Conservation (phyloP, 2,329 filamentous ascomycete species). For the Hawksworthiomyces lignivorus region DNA sequence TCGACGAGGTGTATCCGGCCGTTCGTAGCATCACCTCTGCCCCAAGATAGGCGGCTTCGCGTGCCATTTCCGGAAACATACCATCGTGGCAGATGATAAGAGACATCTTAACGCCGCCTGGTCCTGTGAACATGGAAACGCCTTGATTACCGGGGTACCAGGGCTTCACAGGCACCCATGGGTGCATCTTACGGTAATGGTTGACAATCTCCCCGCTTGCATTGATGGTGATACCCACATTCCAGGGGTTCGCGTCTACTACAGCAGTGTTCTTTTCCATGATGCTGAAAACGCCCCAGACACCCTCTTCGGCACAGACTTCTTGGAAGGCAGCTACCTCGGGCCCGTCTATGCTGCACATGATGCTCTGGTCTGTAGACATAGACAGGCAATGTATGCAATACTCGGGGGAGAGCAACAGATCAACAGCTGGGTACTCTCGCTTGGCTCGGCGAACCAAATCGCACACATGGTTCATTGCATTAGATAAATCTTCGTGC, state of each 20-base stretch:
- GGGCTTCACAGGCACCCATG: slow-evolving; percentile 8
- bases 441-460: slow-evolving; percentile 6
- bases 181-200: slow-evolving; percentile 10
- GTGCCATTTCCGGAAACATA: slow-evolving; percentile 10
- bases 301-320: slow-evolving; percentile 4
- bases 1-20: slow-evolving; percentile 7
- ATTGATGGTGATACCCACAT: slow-evolving; percentile 6
- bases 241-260: neutral
- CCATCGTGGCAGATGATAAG: slow-evolving; percentile 11
- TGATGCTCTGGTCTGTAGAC: slow-evolving; percentile 1
- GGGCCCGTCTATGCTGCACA: slow-evolving; percentile 7
- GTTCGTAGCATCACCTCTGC: slow-evolving; percentile 8
- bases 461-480: slow-evolving; percentile 3
- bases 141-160: slow-evolving; percentile 9
- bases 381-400: slow-evolving; percentile 8
- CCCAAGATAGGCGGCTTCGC: slow-evolving; percentile 7
- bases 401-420: slow-evolving; percentile 10
- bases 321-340: slow-evolving; percentile 6
- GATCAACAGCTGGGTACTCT: slow-evolving; percentile 7
- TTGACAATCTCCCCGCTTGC: slow-evolving; percentile 1
- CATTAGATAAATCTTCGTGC: neutral
- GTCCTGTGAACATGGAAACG: slow-evolving; percentile 3
- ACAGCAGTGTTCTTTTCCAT: slow-evolving; percentile 1
- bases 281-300: slow-evolving; percentile 11
- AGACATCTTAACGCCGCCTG: slow-evolving; percentile 5